Evolutionary conservation across 352 stramenopile species (phyloP), one percentile per base, ranked within the genome.

Genomic region (Pythium brachiatum): DNA sequence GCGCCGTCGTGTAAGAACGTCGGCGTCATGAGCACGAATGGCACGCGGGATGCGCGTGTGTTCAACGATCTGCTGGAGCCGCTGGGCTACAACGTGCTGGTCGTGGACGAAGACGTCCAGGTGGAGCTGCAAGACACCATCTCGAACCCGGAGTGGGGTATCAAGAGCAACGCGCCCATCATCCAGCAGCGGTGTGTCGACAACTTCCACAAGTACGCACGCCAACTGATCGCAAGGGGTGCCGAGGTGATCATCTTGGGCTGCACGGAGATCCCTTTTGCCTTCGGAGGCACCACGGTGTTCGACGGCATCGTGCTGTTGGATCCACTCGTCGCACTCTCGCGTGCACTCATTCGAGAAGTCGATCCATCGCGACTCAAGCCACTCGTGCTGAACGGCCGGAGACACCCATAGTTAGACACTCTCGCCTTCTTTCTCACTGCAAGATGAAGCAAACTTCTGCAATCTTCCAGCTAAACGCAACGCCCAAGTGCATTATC

Each of bases 211-310:
- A 13, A 54, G 7, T 86, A 73, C 32, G 74, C 76, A 7, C 69
- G 66, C 7, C 43, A 68, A 16, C 65, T 86, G 8, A 66, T 75
- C 34, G 56, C 43, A 4, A 43, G 60, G 12, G 76, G 76, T 4
- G 74, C 76, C 4, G 59, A 81, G 20, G 64, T 81, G 12, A 55
- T 82, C 47, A 68, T 86, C 29, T 31, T 86, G 20, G 76, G 76
- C 20, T 86, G 76, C 64, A 83, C 74, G 0, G 76, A 86, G 62
- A 81, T 86, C 51, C 76, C 76, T 3, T 78, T 86, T 36, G 76
- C 67, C 1, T 82, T 86, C 25, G 43, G 43, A 2, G 72, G 65
- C 1, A 55, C 43, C 5, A 67, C 62, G 12, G 38, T 51, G 0
- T 64, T 83, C 43, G 70, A 81, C n/a, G 73, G 76, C 3, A 69